Evolutionary conservation across 176 grass and related monocot species (phyloP), one percentile per base, ranked within the genome.

Genomic region (Rhipidocladum racemiflorum): DNA sequence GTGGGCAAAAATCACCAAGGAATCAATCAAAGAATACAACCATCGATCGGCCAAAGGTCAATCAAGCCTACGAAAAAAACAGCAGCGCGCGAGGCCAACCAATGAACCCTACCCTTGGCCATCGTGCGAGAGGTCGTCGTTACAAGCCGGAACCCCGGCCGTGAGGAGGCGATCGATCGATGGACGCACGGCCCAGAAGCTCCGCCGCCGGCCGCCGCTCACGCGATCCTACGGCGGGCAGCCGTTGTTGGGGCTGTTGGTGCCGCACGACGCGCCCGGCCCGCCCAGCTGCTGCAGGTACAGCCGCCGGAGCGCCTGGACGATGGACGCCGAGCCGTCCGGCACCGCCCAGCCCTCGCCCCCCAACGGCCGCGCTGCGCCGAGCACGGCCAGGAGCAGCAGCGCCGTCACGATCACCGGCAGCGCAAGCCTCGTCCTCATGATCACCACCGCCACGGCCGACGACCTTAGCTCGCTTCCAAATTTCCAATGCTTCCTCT

Each of bases 241-340:
- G 5, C 51, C 24, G 76, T 69, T 79, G 87, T 89, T 89, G 3
- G 87, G 87, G 82, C 87, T 89, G 87, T 89, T 80, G 81, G 87
- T 89, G 50, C 7, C 0, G 76, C 87, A 89, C 14, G 87, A 80
- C 51, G 69, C 3, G 42, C 87, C 87, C 18, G 87, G 60, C 2
- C 87, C 87, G 21, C 45, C 56, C 5, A 89, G 81, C 42, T 74
- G 69, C 76, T 89, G 87, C 81, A 84, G 62, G 81, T 62, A 89
- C 32, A 89, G 81, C 81, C 76, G 18, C 40, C 81, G 69, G 81
- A 89, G 23, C 69, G 76, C 65, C 81, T 75, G 40, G 14, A 75
- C 69, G 76, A 89, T 16, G n/a, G 63, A 69, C 79, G 25, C 18
- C 54, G 36, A 62, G 69, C 73, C 84, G 17, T 1, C 40, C 7